phyloP scores from a whole-genome alignment of 805 yeast genomes.

The Monosporozyma unispora region DNA sequence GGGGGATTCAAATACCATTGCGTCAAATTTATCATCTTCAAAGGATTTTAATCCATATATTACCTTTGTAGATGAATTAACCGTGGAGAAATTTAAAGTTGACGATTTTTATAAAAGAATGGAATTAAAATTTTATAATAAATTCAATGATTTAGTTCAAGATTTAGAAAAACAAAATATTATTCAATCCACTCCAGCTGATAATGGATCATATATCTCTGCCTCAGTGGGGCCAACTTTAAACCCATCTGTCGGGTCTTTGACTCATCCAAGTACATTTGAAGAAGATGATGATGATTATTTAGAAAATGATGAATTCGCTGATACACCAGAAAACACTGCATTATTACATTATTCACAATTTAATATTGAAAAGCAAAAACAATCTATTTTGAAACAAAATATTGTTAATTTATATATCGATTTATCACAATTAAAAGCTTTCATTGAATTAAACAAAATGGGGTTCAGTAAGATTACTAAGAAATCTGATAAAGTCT shows the following conservation, averaged over 20 bases:
- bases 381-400: conserved; percentile 56
- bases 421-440: conserved; percentile 68
- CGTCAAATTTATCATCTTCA: background rate
- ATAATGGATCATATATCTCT: background rate
- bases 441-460: conserved; percentile 73
- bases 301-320: conserved; percentile 33
- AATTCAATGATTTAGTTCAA: conserved; percentile 38
- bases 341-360: conserved; percentile 45
- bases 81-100: conserved; percentile 41
- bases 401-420: conserved; percentile 58
- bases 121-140: conserved; percentile 38
- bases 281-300: conserved; percentile 22
- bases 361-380: conserved; percentile 42
- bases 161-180: conserved; percentile 38
- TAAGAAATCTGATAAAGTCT: conserved; percentile 82
- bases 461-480: conserved; percentile 82
- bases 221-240: background rate
- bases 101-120: conserved; percentile 42
- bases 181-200: background rate
- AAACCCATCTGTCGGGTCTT: background rate
- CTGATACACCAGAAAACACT: conserved; percentile 34
- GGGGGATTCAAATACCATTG: conserved; percentile 18
- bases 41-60: conserved; percentile 30
- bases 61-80: conserved; percentile 39
- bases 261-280: background rate